A percentile compares a stretch with the other conserved stretches of the same genome.
Conservation (phyloP, 306 rosid genomes). For the Corylus heterophylla region DNA sequence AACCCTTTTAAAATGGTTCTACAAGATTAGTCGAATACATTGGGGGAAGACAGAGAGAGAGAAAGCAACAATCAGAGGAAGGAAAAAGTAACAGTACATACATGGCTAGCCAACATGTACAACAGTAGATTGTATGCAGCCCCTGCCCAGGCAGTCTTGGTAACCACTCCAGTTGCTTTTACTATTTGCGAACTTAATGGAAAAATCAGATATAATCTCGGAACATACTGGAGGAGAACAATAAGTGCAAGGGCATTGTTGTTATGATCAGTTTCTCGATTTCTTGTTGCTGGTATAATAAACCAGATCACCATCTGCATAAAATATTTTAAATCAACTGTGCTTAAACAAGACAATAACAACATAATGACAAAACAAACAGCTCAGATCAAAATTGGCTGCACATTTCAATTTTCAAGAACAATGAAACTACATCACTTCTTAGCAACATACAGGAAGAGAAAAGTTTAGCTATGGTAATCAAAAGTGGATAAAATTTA, state of each 20-base stretch:
- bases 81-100: slow-evolving; percentile 36
- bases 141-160: slow-evolving; percentile 99
- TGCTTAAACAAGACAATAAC: slow-evolving; percentile 13
- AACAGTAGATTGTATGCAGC: slow-evolving; percentile 94
- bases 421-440: neutral
- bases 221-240: slow-evolving; percentile 91
- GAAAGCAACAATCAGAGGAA: neutral
- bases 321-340: slow-evolving; percentile 31
- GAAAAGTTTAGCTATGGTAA: neutral
- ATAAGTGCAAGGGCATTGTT: slow-evolving; percentile 96
- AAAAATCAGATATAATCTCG: slow-evolving; percentile 93
- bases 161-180: slow-evolving; percentile 96
- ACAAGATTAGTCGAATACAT: neutral
- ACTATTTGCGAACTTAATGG: slow-evolving; percentile 84
- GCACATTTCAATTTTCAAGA: neutral
- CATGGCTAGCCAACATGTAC: slow-evolving; percentile 99
- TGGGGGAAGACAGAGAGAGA: neutral
- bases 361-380: slow-evolving; percentile 9
- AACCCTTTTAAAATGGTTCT: neutral
- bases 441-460: neutral
- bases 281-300: slow-evolving; percentile 85
- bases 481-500: neutral
- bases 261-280: slow-evolving; percentile 61
- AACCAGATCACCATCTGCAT: slow-evolving; percentile 95
- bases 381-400: slow-evolving; percentile 16